These are phyloP conservation scores for Populus hybrid DNA, from an alignment of 441 rosid species.

Conservation along the genomic window DNA sequence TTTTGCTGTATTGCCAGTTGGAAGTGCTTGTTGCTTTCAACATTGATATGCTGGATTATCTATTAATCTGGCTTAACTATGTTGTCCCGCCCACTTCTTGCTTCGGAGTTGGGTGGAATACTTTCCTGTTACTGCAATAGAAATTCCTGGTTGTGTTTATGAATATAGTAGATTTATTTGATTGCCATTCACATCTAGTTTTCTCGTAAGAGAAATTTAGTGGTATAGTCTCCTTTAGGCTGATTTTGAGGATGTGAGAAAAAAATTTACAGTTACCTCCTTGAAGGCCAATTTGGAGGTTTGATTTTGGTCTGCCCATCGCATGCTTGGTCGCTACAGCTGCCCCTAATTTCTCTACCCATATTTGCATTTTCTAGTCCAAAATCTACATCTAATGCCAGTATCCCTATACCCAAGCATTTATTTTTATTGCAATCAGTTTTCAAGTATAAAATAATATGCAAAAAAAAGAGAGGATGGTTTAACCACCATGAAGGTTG, in stretches of 20 bases:
- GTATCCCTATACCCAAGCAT: not conserved
- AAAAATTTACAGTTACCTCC: not conserved
- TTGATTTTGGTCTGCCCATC: not conserved
- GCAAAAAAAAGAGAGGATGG: not conserved
- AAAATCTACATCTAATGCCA: not conserved
- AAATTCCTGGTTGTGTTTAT: not conserved
- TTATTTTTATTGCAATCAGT: not conserved
- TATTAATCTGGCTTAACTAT: not conserved
- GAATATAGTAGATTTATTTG: not conserved
- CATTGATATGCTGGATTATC: not conserved
- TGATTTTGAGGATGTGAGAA: not conserved
- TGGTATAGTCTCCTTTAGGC: not conserved
- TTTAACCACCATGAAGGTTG: not conserved
- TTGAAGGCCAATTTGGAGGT: not conserved
- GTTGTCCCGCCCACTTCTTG: not conserved
- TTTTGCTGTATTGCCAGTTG: constrained; percentile 3
- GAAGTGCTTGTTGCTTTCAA: not conserved
- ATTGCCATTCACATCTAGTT: not conserved
- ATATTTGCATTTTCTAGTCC: not conserved
- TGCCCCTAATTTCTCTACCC: not conserved
- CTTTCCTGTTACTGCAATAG: not conserved
- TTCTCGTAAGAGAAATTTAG: not conserved
- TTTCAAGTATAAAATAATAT: not conserved
- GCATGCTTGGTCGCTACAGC: not conserved
- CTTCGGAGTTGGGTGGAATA: not conserved